Conservation (phyloP, 495 filamentous ascomycete species). For the Aspergillus heteromorphus region DNA sequence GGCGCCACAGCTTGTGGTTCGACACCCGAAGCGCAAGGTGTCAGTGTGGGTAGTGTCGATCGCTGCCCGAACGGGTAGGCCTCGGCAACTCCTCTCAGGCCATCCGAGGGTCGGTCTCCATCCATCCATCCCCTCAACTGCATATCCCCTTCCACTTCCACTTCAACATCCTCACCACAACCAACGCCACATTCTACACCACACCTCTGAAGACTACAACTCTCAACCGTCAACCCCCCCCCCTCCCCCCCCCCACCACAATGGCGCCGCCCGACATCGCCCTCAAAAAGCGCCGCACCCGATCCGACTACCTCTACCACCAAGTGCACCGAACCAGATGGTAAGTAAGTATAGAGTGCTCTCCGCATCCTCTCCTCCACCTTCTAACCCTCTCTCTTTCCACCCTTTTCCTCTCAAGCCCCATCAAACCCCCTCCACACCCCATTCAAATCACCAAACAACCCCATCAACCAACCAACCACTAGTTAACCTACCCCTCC, state of each 20-base stretch:
- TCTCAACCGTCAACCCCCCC: not conserved
- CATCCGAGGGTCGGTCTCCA: not conserved
- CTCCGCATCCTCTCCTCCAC: constrained; percentile 7
- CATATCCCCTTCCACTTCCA: not conserved
- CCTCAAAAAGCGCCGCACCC: constrained; percentile 56
- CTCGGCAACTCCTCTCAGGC: not conserved
- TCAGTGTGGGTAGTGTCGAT: not conserved
- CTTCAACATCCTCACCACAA: too few relatives aligned
- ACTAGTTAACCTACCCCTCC: not conserved
- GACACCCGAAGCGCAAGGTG: not conserved
- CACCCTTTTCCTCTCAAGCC: not conserved
- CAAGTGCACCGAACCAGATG: constrained; percentile 87
- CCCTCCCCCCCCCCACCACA: not conserved
- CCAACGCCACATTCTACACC: too few relatives aligned
- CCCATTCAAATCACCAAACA: too few relatives aligned
- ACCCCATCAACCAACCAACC: too few relatives aligned
- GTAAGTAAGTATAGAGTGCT: too few relatives aligned
- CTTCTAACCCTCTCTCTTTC: too few relatives aligned
- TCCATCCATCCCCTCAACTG: not conserved
- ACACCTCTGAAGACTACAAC: too few relatives aligned
- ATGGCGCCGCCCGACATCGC: constrained; percentile 33
- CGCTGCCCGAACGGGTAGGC: not conserved
- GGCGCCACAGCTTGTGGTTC: too few relatives aligned
- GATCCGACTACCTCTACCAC: constrained; percentile 72
- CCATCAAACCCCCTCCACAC: not conserved